These are phyloP conservation scores for Stentor roeselii DNA, from an alignment of 73 alveolate species.

Conservation along the genomic window DNA sequence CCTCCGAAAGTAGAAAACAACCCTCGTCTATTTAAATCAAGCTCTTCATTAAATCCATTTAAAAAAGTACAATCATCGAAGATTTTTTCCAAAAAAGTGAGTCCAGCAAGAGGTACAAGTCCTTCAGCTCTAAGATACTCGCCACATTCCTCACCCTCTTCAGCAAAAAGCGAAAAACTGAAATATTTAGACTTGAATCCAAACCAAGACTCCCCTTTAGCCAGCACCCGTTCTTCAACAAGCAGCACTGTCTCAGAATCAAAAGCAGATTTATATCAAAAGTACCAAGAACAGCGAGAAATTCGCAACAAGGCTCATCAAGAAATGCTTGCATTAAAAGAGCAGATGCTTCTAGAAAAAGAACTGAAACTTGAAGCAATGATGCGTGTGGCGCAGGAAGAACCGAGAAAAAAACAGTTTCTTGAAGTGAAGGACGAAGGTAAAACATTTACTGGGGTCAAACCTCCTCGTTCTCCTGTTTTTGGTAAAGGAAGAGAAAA, in stretches of 20 bases:
- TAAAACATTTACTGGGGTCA: not conserved
- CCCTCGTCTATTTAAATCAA: too few relatives aligned
- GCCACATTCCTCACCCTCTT: not conserved
- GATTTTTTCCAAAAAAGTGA: not conserved
- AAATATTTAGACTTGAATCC: not conserved
- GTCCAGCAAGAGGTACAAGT: not conserved
- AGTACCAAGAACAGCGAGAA: constrained; percentile 6
- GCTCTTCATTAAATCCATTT: too few relatives aligned
- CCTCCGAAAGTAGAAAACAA: too few relatives aligned
- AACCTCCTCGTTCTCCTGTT: not conserved
- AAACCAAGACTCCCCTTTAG: not conserved
- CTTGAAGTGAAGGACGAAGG: not conserved
- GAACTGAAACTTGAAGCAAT: not conserved
- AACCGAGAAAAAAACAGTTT: too few relatives aligned
- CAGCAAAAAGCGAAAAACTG: not conserved
- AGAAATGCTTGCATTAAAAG: constrained; percentile 12
- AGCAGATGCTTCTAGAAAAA: constrained; percentile 9
- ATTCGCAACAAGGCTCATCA: constrained; percentile 4
- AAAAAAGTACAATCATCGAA: too few relatives aligned
- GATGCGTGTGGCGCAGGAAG: not conserved
- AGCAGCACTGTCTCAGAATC: not conserved
- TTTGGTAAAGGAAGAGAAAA: not conserved
- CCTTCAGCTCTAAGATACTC: not conserved
- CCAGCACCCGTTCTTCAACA: not conserved
- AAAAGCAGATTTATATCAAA: not conserved